Evolutionary conservation across 2,329 filamentous ascomycete genomes (phyloP), one percentile per base, ranked within the genome.

Genomic region (Colletotrichum siamense): DNA sequence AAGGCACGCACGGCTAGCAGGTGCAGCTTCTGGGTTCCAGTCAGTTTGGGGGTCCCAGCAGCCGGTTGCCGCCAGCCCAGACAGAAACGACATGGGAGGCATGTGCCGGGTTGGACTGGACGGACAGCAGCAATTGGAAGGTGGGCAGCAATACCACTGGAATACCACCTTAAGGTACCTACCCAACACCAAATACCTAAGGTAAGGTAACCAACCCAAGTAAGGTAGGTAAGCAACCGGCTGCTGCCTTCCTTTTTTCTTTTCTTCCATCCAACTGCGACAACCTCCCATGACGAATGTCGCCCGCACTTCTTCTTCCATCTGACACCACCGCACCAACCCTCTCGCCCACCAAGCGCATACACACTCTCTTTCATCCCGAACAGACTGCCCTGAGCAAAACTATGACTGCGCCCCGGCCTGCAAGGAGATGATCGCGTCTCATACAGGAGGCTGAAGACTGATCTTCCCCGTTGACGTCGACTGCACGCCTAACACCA

Each of bases 401-500:
- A 69, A 64, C 70, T 73, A 76, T 76, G 73, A 69, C 73, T 73
- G 62, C 69, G 36, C 39, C 69, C 30, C 55, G n/a, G 49, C 30
- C 73, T 75, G 75, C 75, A 75, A 70, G 75, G 75, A 77, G 75
- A 75, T 77, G 75, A 77, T 66, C 44, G 71, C 65, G 71, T 77
- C 75, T 77, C 71, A 66, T 61, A 61, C 61, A 55, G 55, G 65
- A 64, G 66, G 65, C 64, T 70, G 66, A 75, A 77, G 71, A 77
- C 61, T 28, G 65, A 52, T 49, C 39, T 39, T 44, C 59, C 59
- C 44, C 44, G 71, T 69, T 63, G 61, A 76, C 65, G 65, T 62
- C 71, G 62, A 26, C 49, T 36, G 12, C 61, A 32, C 62, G 30
- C 65, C 32, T 12, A 22, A 24, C 59, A 22, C 30, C 18, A 65